Percentiles rank a stretch among this genome's conserved stretches.
Conservation (phyloP, 768 basidiomycete genomes). For the Lactarius akahatsu region DNA sequence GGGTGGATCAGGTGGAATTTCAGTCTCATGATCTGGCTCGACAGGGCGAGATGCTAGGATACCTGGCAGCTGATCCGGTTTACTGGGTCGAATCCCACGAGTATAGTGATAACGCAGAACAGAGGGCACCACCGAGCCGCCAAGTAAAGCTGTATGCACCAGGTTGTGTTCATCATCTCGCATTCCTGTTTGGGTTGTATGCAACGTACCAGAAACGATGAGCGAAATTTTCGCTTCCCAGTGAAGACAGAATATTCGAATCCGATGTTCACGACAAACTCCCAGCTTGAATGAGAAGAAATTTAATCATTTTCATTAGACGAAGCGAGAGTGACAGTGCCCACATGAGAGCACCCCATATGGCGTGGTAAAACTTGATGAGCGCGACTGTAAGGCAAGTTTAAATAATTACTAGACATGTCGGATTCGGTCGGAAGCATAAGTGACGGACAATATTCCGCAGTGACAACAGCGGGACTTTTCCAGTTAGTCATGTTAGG, state of each 20-base stretch:
- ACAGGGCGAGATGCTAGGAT: background rate
- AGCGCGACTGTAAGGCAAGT: too few species aligned
- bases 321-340: too few species aligned
- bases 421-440: too few species aligned
- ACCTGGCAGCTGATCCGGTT: background rate
- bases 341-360: too few species aligned
- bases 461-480: too few species aligned
- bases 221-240: background rate
- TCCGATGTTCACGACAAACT: background rate
- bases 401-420: too few species aligned
- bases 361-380: too few species aligned
- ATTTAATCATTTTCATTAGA: too few species aligned
- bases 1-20: background rate
- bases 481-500: too few species aligned
- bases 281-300: background rate
- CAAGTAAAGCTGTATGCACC: background rate
- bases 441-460: too few species aligned
- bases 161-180: background rate
- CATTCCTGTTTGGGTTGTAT: background rate
- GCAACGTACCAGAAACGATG: background rate
- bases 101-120: background rate
- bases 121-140: background rate
- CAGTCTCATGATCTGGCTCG: background rate
- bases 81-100: background rate
- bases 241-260: background rate